Evolutionary conservation across 2,329 filamentous ascomycete genomes (phyloP).

Genomic region (Teratosphaeria viscida): DNA sequence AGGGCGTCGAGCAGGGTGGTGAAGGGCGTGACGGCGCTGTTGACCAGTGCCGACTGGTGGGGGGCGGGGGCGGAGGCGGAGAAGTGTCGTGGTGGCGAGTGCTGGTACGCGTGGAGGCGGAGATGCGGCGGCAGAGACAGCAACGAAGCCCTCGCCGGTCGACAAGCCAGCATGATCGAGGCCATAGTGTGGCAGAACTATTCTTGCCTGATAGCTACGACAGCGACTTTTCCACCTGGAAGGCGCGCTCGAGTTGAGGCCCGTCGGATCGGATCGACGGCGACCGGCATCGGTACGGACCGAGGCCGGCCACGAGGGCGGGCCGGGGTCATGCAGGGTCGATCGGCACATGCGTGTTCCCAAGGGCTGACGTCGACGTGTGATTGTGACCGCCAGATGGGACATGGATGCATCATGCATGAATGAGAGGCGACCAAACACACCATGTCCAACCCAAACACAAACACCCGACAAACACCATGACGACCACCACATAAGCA

Average conservation of each 20-base stretch:
- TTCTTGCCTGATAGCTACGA: too few species aligned
- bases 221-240: background rate
- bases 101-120: slow-evolving; percentile 9
- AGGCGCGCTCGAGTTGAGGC: background rate
- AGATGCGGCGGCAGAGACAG: slow-evolving; percentile 14
- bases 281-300: background rate
- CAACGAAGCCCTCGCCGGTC: slow-evolving; percentile 2
- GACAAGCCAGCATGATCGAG: background rate
- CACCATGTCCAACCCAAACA: background rate
- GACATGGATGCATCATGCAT: too few species aligned
- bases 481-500: background rate
- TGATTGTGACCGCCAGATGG: background rate
- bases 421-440: background rate
- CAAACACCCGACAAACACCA: background rate
- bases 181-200: background rate
- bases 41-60: slow-evolving; percentile 3
- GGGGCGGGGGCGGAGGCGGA: slow-evolving; percentile 13
- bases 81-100: slow-evolving; percentile 12
- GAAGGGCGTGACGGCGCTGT: slow-evolving; percentile 8
- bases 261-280: background rate
- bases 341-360: background rate
- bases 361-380: background rate
- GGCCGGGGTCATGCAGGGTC: background rate
- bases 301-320: background rate
- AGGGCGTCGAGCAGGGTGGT: slow-evolving; percentile 15